Conservation (phyloP, 2,329 filamentous ascomycete genomes). For the Aschersonia sp. region DNA sequence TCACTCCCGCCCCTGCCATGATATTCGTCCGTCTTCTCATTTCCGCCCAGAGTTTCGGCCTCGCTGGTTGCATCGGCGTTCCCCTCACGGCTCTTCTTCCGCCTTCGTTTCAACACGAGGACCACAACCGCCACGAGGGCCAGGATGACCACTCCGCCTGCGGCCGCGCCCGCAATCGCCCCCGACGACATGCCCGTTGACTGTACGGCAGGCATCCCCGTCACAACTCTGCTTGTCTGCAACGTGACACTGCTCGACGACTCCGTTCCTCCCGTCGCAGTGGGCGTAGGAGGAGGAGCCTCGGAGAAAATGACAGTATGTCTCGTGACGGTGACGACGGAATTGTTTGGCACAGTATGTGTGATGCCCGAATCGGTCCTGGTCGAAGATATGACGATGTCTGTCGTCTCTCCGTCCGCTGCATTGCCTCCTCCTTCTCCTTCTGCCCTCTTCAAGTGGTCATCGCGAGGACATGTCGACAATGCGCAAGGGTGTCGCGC, state of each 20-base stretch:
- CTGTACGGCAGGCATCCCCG: not conserved
- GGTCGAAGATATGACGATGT: not conserved
- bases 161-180: constrained; percentile 17
- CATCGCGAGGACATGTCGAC: constrained; percentile 1
- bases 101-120: constrained; percentile 8
- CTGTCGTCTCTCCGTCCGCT: not conserved
- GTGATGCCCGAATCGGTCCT: constrained; percentile 22
- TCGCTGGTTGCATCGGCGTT: constrained; percentile 1
- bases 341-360: constrained; percentile 19
- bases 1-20: constrained; percentile 10
- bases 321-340: constrained; percentile 18
- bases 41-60: constrained; percentile 4
- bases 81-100: constrained; percentile 5
- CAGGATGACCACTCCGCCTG: constrained; percentile 14
- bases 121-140: constrained; percentile 11
- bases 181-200: constrained; percentile 11
- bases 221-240: not conserved
- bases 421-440: not conserved
- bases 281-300: constrained; percentile 9
- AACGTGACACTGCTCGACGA: no score
- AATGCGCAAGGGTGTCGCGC: constrained; percentile 24
- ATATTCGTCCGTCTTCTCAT: not conserved
- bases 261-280: not conserved
- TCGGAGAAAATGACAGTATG: constrained; percentile 17
- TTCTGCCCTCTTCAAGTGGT: not conserved